Percentiles rank a stretch among this genome's conserved stretches.
These are phyloP conservation scores for Penicillium robsamsonii DNA, from an alignment of 495 filamentous ascomycete species.

Conservation along the genomic window DNA sequence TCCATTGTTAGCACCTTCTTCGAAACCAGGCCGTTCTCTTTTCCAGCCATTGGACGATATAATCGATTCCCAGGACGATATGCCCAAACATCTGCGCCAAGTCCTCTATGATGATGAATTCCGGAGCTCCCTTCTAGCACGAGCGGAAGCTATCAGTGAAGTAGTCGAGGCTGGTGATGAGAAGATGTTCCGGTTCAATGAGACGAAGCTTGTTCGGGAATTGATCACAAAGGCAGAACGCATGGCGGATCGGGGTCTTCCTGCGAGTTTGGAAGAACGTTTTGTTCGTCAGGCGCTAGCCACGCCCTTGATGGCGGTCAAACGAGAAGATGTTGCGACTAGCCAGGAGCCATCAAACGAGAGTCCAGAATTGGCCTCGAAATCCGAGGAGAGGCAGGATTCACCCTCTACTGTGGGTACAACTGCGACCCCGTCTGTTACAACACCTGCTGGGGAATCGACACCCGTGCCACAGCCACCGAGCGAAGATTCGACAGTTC, in stretches of 20 bases:
- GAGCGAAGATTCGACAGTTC: conserved; percentile 31
- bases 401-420: conserved; percentile 39
- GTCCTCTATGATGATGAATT: conserved; percentile 52
- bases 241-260: conserved; percentile 64
- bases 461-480: conserved; percentile 32
- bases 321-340: conserved; percentile 41
- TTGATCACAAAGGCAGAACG: conserved; percentile 68
- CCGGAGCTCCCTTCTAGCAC: conserved; percentile 39
- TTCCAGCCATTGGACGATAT: conserved; percentile 82
- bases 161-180: conserved; percentile 78
- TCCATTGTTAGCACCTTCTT: conserved; percentile 55
- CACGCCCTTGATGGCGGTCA: conserved; percentile 65
- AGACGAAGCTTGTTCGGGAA: conserved; percentile 63
- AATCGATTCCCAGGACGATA: conserved; percentile 61
- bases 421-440: conserved; percentile 38
- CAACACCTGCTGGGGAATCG: conserved; percentile 43
- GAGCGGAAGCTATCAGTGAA: conserved; percentile 71
- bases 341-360: conserved; percentile 15
- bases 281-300: conserved; percentile 76
- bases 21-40: conserved; percentile 44
- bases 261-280: conserved; percentile 79
- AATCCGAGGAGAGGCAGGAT: conserved; percentile 30
- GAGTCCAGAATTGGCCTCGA: conserved; percentile 22
- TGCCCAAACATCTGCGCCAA: conserved; percentile 54
- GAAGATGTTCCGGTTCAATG: conserved; percentile 72